Evolutionary conservation across 768 basidiomycete species (phyloP).

Genomic region (Holtermannia corniformis): DNA sequence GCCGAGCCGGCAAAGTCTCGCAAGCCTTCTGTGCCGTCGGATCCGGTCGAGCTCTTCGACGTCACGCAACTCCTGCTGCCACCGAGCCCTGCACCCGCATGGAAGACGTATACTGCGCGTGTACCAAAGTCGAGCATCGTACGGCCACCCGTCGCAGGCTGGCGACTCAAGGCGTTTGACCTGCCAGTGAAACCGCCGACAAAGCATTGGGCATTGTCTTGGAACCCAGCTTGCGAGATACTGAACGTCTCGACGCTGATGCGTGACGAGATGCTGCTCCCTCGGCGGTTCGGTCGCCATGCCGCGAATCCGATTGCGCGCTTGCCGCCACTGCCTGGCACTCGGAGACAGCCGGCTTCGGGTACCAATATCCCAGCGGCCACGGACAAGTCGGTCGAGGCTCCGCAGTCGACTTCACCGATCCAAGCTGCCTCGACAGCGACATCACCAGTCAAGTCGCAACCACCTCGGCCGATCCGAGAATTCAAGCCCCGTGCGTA

Average conservation of each 20-base stretch:
- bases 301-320: too few relatives aligned
- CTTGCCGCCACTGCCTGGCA: not conserved
- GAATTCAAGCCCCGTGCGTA: not conserved
- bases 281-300: slow-evolving; percentile 9
- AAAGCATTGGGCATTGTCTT: slow-evolving; percentile 27
- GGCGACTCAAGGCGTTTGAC: slow-evolving; percentile 11
- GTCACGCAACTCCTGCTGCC: slow-evolving; percentile 32
- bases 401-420: not conserved
- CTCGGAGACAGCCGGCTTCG: slow-evolving; percentile 11
- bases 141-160: slow-evolving; percentile 6
- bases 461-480: not conserved
- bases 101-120: slow-evolving; percentile 37
- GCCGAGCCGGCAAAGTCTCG: slow-evolving; percentile 6
- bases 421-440: not conserved
- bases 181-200: slow-evolving; percentile 7
- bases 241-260: slow-evolving; percentile 29
- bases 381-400: slow-evolving; percentile 17
- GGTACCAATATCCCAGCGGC: slow-evolving; percentile 29
- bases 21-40: not conserved
- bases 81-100: slow-evolving; percentile 39
- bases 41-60: slow-evolving; percentile 21
- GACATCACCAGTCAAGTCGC: not conserved
- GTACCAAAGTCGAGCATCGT: slow-evolving; percentile 21
- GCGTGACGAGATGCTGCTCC: slow-evolving; percentile 34
- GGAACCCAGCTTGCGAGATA: slow-evolving; percentile 30